Conservation (phyloP, 768 basidiomycete species). For the Kwoniella sp. region DNA sequence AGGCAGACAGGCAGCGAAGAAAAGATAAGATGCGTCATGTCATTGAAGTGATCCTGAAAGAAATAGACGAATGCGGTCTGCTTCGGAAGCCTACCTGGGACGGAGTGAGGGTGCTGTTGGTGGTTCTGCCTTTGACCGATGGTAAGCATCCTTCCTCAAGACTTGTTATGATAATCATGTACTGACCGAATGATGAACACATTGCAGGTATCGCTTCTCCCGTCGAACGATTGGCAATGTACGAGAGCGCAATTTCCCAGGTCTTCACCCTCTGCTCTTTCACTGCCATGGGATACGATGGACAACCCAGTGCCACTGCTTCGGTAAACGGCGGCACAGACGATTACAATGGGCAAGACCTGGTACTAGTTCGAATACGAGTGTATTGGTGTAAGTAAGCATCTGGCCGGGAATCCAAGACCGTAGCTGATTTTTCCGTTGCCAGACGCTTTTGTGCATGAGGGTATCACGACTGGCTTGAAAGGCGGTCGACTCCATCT, state of each 20-base stretch:
- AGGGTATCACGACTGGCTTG: conserved; percentile 78
- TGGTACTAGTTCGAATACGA: conserved; percentile 69
- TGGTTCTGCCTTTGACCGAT: conserved; percentile 79
- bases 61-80: conserved; percentile 77
- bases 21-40: conserved; percentile 63
- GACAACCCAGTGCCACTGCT: conserved; percentile 28
- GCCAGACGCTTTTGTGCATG: conserved; percentile 74
- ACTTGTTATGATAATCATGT: background rate
- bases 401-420: no score
- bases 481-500: conserved; percentile 80
- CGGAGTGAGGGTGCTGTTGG: conserved; percentile 74
- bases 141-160: conserved; percentile 62
- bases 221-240: conserved; percentile 65
- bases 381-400: conserved; percentile 74
- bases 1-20: conserved; percentile 32
- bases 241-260: conserved; percentile 81
- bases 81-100: conserved; percentile 83
- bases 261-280: conserved; percentile 72
- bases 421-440: no score
- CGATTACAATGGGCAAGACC: conserved; percentile 59
- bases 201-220: conserved; percentile 59
- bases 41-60: conserved; percentile 72
- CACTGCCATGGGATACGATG: conserved; percentile 57
- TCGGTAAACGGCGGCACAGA: conserved; percentile 60
- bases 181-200: no score